Evolutionary conservation across 176 grass and related monocot species (phyloP), one percentile per base, ranked within the genome.

Genomic region (Canna indica): DNA sequence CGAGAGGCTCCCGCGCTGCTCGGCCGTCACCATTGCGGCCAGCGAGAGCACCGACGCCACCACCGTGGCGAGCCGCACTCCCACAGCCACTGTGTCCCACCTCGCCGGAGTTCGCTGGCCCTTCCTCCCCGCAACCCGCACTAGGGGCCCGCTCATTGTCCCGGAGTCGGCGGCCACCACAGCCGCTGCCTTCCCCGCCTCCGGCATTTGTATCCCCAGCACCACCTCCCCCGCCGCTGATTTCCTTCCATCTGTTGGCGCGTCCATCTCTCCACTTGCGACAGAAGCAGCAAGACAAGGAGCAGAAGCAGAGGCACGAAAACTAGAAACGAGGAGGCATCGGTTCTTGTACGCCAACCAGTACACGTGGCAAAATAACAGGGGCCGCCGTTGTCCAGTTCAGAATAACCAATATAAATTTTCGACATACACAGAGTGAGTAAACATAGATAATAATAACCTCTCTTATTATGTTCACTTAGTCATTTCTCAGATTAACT

Each of bases 1-100:
- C 61, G 50, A 72, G 67, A 95, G 79, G 58, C 31, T 81, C 44
- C 87, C 91, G 5, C 36, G 71, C 75, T 95, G 87, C 80, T 95
- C 88, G 46, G 80, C 82, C 30, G 77, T 85, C 36, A 95, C 58
- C 84, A 95, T 88, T 20, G 88, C 53, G 4, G 64, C 69, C 60
- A 95, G 70, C 0, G 91, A 75, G 20, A 95, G 74, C 56, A 90
- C 26, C 1, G 87, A 70, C 54, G 79, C 77, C 57, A 71, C 77
- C 39, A 83, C 73, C 41, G 87, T 42, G 36, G 64, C 79, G 33
- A 48, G 84, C 77, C 84, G 72, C 22, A 78, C 52, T 28, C 50
- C 66, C 27, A 83, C 81, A 67, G 81, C 76, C 28, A 58, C 79
- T 11, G 81, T 31, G 56, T 81, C 82, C 71, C 81, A 74, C 70